Evolutionary conservation across 2,329 filamentous ascomycete species (phyloP), one percentile per base, ranked within the genome.

Genomic region (Claviceps quebecensis): DNA sequence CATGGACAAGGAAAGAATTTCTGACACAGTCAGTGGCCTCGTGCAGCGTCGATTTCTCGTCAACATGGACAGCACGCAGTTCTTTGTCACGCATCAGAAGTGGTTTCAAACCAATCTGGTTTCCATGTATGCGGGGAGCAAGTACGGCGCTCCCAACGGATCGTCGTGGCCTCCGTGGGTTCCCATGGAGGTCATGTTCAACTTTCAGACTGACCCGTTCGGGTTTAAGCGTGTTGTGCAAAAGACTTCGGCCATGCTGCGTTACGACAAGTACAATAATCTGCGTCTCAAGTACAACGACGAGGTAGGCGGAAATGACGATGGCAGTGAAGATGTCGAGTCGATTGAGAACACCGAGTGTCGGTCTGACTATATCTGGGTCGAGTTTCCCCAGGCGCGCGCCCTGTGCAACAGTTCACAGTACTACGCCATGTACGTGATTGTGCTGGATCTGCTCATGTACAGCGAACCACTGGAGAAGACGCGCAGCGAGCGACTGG

Each of bases 181-280:
- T 46, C 93, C 93, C 0, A 84, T 98, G 71, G 93, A 99, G 68
- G 87, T 95, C 59, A 96, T 98, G 84, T 96, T 95, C 61, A 90
- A 97, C 66, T 98, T 96, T 67, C 75, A 91, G 57, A 78, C 86
- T 5, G 90, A 95, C 65, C 91, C 93, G 0, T 95, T 95, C 61
- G 93, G 94, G n/a, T 98, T 98, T 73, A 91, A 91, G 65, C 83
- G 93, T 54, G 90, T 98, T 34, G 90, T 99, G 11, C 88, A 97
- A 65, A 91, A 94, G 66, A 98, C 93, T 1, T 98, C 91, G 5
- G 93, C 91, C 22, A 90, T 85, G 71, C 74, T 98, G 58, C 83
- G 91, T 54, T 97, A 94, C 65, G 91, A 98, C 73, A 97, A 98
- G 68, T 96, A 91, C 80, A 99, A 99, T 66, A 91, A 88, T 14